Conservation (phyloP, 495 filamentous ascomycete genomes). For the Penicillium taxi region DNA sequence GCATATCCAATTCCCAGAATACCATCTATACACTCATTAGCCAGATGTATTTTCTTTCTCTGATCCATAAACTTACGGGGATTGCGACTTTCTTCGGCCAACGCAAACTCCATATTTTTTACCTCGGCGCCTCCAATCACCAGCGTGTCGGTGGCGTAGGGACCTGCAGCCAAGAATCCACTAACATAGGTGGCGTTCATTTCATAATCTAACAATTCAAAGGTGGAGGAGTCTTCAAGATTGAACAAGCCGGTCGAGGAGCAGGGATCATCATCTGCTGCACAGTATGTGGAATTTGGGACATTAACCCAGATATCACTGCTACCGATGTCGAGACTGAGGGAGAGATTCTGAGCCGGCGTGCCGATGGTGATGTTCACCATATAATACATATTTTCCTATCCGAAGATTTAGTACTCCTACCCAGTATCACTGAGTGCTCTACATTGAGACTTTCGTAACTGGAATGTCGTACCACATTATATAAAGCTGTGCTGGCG, state of each 20-base stretch:
- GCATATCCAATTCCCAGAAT: slow-evolving; percentile 80
- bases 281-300: slow-evolving; percentile 18
- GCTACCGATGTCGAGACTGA: slow-evolving; percentile 69
- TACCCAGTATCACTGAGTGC: background rate
- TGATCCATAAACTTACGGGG: slow-evolving; percentile 21
- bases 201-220: slow-evolving; percentile 51
- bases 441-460: background rate
- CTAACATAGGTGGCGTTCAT: slow-evolving; percentile 82
- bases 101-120: slow-evolving; percentile 59
- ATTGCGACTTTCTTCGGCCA: slow-evolving; percentile 56
- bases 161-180: slow-evolving; percentile 59
- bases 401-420: slow-evolving; percentile 5
- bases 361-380: slow-evolving; percentile 62
- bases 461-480: slow-evolving; percentile 8
- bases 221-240: slow-evolving; percentile 59
- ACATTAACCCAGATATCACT: slow-evolving; percentile 64
- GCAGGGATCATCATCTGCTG: slow-evolving; percentile 36
- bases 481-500: slow-evolving; percentile 10
- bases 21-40: slow-evolving; percentile 42
- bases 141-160: slow-evolving; percentile 71
- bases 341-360: slow-evolving; percentile 47
- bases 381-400: slow-evolving; percentile 56
- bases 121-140: slow-evolving; percentile 52
- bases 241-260: slow-evolving; percentile 41
- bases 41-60: background rate